Evolutionary conservation across 768 basidiomycete species (phyloP).

Genomic region (Pholiota molesta): DNA sequence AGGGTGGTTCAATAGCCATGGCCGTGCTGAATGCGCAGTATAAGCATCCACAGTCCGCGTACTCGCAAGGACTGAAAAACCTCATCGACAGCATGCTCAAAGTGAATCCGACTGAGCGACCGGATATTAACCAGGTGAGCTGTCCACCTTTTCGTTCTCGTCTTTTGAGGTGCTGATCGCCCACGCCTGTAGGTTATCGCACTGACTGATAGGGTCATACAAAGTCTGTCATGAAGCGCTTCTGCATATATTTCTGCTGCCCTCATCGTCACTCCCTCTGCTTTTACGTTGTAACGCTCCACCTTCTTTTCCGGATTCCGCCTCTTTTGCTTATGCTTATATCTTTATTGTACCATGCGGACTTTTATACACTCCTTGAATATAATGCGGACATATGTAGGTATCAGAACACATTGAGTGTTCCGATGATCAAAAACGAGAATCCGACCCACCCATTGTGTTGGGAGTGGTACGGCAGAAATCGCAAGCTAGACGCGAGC

Average conservation of each 20-base stretch:
- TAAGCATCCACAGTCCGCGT: constrained; percentile 84
- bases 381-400: constrained; percentile 1
- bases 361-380: constrained; percentile 10
- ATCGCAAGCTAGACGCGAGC: too few species aligned
- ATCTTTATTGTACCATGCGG: constrained; percentile 19
- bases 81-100: constrained; percentile 87
- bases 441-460: too few species aligned
- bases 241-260: constrained; percentile 4
- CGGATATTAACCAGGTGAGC: constrained; percentile 81
- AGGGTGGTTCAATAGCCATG: constrained; percentile 98
- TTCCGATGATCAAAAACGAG: neutral
- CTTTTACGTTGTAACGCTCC: neutral
- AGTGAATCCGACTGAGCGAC: constrained; percentile 79
- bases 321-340: constrained; percentile 10
- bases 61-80: constrained; percentile 80
- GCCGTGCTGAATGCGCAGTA: constrained; percentile 94
- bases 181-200: constrained; percentile 59
- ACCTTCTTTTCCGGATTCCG: constrained; percentile 5
- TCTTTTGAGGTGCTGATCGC: constrained; percentile 5
- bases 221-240: constrained; percentile 50
- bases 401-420: neutral
- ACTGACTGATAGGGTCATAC: constrained; percentile 65
- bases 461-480: neutral
- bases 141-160: neutral
- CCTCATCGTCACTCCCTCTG: neutral